phyloP scores from a whole-genome alignment of 148 eudicot species.

The Vaccinium corymbosum region DNA sequence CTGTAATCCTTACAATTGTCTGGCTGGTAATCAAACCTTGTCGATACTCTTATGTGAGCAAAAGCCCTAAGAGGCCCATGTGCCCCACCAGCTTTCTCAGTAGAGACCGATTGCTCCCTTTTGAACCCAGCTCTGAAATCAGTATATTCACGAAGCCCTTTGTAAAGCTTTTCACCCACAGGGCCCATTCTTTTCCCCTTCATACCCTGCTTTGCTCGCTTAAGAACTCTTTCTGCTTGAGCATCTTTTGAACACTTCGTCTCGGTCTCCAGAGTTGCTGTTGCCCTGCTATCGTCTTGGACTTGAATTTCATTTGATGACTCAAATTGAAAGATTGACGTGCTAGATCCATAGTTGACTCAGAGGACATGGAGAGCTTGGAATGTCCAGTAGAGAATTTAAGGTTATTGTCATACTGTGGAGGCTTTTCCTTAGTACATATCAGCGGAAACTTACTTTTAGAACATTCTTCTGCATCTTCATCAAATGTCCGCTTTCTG shows the following conservation, averaged over 20 bases:
- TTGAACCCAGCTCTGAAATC: conserved; percentile 92
- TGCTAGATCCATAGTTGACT: conserved; percentile 32
- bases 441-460: conserved; percentile 33
- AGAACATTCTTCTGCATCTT: conserved; percentile 40
- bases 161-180: conserved; percentile 68
- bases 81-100: conserved; percentile 89
- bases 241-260: conserved; percentile 76
- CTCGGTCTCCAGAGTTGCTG: conserved; percentile 86
- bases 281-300: conserved; percentile 74
- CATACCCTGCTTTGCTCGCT: conserved; percentile 65
- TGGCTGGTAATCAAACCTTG: conserved; percentile 96
- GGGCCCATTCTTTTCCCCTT: conserved; percentile 51
- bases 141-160: conserved; percentile 74
- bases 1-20: conserved; percentile 92
- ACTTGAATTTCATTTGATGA: conserved; percentile 77
- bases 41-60: conserved; percentile 84
- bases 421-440: conserved; percentile 36
- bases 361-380: conserved; percentile 25
- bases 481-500: conserved; percentile 48
- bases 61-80: conserved; percentile 98
- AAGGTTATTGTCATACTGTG: conserved; percentile 45
- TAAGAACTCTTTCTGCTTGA: conserved; percentile 78
- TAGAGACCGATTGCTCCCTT: conserved; percentile 74
- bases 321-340: conserved; percentile 58
- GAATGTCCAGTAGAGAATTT: conserved; percentile 55